These are phyloP conservation scores for Quillaja saponaria DNA, from an alignment of 306 rosid genomes.

Conservation along the genomic window DNA sequence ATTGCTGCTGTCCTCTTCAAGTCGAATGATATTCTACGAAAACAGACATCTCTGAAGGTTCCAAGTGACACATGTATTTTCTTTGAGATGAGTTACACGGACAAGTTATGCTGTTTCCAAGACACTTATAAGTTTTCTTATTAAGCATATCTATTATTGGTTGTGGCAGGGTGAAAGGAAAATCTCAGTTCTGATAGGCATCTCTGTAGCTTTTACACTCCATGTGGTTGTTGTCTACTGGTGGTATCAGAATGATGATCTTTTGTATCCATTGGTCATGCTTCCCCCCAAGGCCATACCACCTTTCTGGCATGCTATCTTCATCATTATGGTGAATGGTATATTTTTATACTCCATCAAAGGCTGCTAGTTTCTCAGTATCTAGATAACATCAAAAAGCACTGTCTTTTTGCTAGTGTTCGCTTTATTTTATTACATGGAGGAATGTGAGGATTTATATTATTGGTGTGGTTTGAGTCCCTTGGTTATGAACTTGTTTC, in stretches of 20 bases:
- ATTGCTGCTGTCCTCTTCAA: slow-evolving; percentile 88
- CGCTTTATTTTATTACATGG: not conserved
- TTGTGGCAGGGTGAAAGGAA: slow-evolving; percentile 96
- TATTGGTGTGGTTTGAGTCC: slow-evolving; percentile 1
- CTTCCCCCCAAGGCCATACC: slow-evolving; percentile 92
- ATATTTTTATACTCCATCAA: slow-evolving; percentile 24
- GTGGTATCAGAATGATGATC: slow-evolving; percentile 96
- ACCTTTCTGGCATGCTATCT: slow-evolving; percentile 96
- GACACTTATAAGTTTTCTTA: slow-evolving; percentile 11
- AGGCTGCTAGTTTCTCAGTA: slow-evolving; percentile 5
- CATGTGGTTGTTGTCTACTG: slow-evolving; percentile 88
- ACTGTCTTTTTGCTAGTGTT: slow-evolving; percentile 2
- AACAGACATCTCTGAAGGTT: slow-evolving; percentile 88
- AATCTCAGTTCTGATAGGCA: slow-evolving; percentile 60
- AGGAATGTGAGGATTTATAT: not conserved
- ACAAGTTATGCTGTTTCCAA: not conserved
- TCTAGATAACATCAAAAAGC: no score
- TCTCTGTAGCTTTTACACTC: slow-evolving; percentile 71
- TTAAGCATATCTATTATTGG: slow-evolving; percentile 27
- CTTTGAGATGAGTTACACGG: not conserved
- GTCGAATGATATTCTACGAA: slow-evolving; percentile 85
- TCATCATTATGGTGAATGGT: slow-evolving; percentile 94
- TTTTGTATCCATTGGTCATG: slow-evolving; percentile 78
- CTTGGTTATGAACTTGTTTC: slow-evolving; percentile 3
- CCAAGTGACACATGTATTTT: not conserved